phyloP scores from a whole-genome alignment of 495 filamentous ascomycete genomes.

The Chaetomium fimeti region DNA sequence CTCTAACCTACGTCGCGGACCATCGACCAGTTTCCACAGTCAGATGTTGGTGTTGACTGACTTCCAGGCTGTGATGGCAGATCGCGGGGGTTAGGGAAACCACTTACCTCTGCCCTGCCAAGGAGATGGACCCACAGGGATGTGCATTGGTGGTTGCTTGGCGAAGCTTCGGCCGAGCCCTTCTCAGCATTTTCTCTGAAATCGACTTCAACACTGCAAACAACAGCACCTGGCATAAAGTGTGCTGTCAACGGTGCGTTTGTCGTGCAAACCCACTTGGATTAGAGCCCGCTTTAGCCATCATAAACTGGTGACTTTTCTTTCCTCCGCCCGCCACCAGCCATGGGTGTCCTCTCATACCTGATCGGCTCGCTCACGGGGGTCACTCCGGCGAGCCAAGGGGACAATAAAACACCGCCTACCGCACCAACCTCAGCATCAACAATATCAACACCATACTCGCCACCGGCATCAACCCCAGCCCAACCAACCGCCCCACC shows the following conservation, averaged over 20 bases:
- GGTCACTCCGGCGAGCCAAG: background rate
- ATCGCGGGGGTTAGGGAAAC: background rate
- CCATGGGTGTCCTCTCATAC: constrained; percentile 11
- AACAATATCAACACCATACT: background rate
- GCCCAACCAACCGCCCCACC: background rate
- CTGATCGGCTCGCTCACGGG: constrained; percentile 8
- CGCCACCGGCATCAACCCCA: background rate
- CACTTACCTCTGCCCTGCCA: background rate
- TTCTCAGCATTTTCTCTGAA: constrained; percentile 4
- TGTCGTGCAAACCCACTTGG: background rate
- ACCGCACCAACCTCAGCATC: background rate
- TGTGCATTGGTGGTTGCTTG: background rate
- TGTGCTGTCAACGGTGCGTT: background rate
- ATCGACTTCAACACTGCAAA: background rate
- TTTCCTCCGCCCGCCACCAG: background rate
- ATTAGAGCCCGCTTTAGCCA: background rate
- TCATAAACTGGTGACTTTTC: background rate
- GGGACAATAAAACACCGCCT: background rate
- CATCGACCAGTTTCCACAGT: too few relatives aligned
- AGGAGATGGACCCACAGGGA: background rate
- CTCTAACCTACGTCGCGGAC: too few relatives aligned
- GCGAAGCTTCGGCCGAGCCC: constrained; percentile 7
- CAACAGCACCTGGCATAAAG: background rate
- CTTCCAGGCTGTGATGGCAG: background rate
- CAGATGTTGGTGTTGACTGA: too few relatives aligned